Evolutionary conservation across 768 basidiomycete genomes (phyloP).

Genomic region (Gloeostereum incarnatum): DNA sequence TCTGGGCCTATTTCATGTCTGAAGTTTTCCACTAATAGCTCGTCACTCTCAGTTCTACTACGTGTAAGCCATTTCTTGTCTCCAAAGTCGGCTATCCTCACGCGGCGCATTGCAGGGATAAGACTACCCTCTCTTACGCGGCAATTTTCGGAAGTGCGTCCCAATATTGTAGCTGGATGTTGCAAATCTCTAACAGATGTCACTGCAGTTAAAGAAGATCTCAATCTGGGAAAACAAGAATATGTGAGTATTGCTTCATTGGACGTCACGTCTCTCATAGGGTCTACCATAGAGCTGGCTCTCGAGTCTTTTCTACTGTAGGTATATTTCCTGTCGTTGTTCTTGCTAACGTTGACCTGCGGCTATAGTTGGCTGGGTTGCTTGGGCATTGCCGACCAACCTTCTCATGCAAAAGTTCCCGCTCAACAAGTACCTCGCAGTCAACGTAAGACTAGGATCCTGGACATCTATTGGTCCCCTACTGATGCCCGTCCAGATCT

Average conservation of each 20-base stretch:
- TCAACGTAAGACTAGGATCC: conserved; percentile 26
- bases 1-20: not conserved
- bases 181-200: not conserved
- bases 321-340: not conserved
- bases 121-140: conserved; percentile 17
- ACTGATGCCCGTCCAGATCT: no score
- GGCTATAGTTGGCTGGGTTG: conserved; percentile 22
- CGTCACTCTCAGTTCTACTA: conserved; percentile 12
- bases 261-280: not conserved
- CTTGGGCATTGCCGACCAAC: conserved; percentile 30
- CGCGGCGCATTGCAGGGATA: conserved; percentile 8
- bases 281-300: conserved; percentile 13
- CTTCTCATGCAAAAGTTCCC: conserved; percentile 28
- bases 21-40: not conserved
- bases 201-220: conserved; percentile 15
- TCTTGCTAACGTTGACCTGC: not conserved
- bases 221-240: conserved; percentile 19
- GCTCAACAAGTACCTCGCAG: conserved; percentile 25
- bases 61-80: conserved; percentile 10
- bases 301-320: conserved; percentile 25
- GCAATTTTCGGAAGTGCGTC: conserved; percentile 16
- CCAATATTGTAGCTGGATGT: not conserved
- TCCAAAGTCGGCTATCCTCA: not conserved
- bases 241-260: conserved; percentile 17
- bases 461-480: no score